Conservation (phyloP, 2,329 filamentous ascomycete genomes). For the Chrysosporium queenslandicum region DNA sequence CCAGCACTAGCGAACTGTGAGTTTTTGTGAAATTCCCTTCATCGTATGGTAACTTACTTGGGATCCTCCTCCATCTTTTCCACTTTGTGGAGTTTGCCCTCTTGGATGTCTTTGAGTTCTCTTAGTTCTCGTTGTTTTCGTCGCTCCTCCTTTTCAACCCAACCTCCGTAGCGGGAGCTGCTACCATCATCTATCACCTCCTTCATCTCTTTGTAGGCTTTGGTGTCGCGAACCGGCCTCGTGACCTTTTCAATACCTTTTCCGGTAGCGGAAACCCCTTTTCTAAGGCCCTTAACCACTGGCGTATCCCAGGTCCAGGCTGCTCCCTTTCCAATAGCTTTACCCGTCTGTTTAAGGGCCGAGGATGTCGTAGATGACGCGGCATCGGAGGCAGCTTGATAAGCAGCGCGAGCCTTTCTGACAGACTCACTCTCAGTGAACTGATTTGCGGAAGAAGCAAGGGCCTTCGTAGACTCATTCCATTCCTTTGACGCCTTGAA, state of each 20-base stretch:
- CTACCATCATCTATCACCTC: conserved; percentile 94
- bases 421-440: conserved; percentile 91
- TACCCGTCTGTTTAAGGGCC: conserved; percentile 75
- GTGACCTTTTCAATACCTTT: conserved; percentile 89
- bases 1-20: conserved; percentile 57
- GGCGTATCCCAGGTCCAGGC: conserved; percentile 96
- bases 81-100: conserved; percentile 38
- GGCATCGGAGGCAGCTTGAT: conserved; percentile 74
- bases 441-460: conserved; percentile 78
- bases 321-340: conserved; percentile 79
- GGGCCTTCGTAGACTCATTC: conserved; percentile 96
- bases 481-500: conserved; percentile 97
- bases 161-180: conserved; percentile 90
- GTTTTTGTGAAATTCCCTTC: no score
- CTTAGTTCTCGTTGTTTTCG: conserved; percentile 64
- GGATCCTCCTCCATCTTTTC: conserved; percentile 73
- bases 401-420: conserved; percentile 72
- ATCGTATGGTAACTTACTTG: conserved; percentile 70
- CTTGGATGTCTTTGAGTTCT: conserved; percentile 51
- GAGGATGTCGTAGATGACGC: conserved; percentile 68
- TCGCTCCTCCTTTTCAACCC: conserved; percentile 93
- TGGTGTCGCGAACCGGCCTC: conserved; percentile 82
- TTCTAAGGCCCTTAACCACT: conserved; percentile 81
- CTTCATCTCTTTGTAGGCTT: conserved; percentile 87
- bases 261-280: conserved; percentile 75